Evolutionary conservation across 345 rosid species (phyloP).

Genomic region (Citrus maxima): DNA sequence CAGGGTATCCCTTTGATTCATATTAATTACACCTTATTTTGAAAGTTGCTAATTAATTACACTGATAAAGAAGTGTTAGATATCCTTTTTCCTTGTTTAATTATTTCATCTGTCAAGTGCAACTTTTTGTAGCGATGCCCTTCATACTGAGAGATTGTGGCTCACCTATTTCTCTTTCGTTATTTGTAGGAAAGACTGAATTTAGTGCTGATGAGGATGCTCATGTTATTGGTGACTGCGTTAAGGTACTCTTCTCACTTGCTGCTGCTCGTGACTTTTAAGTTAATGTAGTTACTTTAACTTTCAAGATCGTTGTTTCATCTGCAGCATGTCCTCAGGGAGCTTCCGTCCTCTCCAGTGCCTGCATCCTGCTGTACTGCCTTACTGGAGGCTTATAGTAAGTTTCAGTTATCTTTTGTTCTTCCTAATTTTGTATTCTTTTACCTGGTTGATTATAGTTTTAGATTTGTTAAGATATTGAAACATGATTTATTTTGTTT

Average conservation of each 20-base stretch:
- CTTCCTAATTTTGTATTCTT: constrained; percentile 1
- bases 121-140: background rate
- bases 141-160: constrained; percentile 13
- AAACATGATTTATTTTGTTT: background rate
- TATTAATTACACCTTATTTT: constrained; percentile 18
- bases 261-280: constrained; percentile 10
- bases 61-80: background rate
- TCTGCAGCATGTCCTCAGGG: constrained; percentile 90
- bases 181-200: constrained; percentile 71
- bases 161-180: constrained; percentile 2
- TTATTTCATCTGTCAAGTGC: constrained; percentile 11
- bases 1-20: constrained; percentile 50
- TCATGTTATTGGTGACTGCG: constrained; percentile 97
- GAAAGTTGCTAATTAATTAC: background rate
- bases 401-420: constrained; percentile 29
- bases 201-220: constrained; percentile 89
- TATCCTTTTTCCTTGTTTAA: background rate
- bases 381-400: constrained; percentile 92
- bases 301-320: constrained; percentile 25
- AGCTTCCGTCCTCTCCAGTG: constrained; percentile 97
- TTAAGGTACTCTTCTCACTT: constrained; percentile 57
- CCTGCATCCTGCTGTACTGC: constrained; percentile 98
- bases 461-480: background rate
- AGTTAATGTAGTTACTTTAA: constrained; percentile 14
- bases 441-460: background rate